Evolutionary conservation across 495 filamentous ascomycete species (phyloP), one percentile per base, ranked within the genome.

Genomic region (Penicillium chermesinum): DNA sequence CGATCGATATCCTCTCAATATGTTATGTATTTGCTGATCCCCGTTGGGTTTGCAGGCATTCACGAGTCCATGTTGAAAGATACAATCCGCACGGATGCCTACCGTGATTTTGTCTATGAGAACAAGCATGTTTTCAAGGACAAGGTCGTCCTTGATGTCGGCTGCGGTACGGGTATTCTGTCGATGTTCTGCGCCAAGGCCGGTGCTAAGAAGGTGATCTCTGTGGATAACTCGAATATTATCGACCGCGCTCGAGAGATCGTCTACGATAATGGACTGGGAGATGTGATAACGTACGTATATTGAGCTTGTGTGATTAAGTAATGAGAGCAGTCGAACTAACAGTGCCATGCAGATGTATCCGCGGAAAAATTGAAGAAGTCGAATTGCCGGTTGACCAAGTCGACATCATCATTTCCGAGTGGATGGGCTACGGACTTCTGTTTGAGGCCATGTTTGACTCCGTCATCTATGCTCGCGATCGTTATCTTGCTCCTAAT

Each of bases 351-450:
- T 42, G 32, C 34, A 80, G 76, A 25, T 80, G 75, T 34, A 74
- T 91, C 46, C 88, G 86, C 57, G 91, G 91, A 41, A 95, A 93
- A 73, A 90, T 96, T 63, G 91, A 96, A 65, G 91, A 96, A 61
- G 84, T 95, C 33, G 74, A 78, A 27, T 57, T 94, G 42, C 88
- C 88, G 1, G 85, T 89, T 52, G 75, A 80, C 47, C 76, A 91
- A 62, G 91, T 96, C 38, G 91, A 96, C 57, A 90, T 96, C 64
- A 95, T 96, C 55, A 83, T 96, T 46, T 95, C 89, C 2, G 91
- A 96, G 64, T 96, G 91, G 91, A 96, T 96, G 91, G 91, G 91
- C 3, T 96, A 96, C 63, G 86, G 87, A 62, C 74, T 96, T 3
- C 79, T 96, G 7, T 96, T 93, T 63, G 91, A 96, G 75, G 84